A percentile compares a stretch with the other conserved stretches of the same genome.
Conservation (phyloP, 139 green algal species). For the Chlamydomonas eustigma region DNA sequence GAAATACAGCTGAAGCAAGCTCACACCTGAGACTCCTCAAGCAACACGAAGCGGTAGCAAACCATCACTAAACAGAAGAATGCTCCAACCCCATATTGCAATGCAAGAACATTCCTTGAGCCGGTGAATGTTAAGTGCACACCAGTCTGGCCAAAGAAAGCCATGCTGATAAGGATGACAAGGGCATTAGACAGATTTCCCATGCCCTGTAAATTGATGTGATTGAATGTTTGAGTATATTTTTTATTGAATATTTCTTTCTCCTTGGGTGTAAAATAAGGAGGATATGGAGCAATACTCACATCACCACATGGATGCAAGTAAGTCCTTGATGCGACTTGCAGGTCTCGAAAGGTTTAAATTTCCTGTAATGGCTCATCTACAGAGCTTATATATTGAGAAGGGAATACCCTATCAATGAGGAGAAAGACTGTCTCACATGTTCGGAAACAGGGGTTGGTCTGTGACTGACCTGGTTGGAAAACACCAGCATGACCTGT, state of each 20-base stretch:
- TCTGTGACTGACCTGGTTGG: slow-evolving; percentile 49
- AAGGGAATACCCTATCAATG: no score
- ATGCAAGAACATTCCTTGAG: not conserved
- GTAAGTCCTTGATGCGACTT: no score
- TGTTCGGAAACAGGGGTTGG: no score
- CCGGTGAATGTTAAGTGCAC: not conserved
- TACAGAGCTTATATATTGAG: no score
- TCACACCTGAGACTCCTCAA: slow-evolving; percentile 20
- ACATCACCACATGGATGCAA: no score
- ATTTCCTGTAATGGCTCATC: no score
- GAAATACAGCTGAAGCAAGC: no score
- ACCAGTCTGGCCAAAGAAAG: slow-evolving; percentile 29
- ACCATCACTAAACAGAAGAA: slow-evolving; percentile 15
- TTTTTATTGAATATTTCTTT: not conserved
- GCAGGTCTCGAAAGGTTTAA: no score
- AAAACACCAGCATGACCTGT: slow-evolving; percentile 58
- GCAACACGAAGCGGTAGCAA: slow-evolving; percentile 8
- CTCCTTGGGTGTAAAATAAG: no score
- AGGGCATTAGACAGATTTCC: slow-evolving; percentile 46
- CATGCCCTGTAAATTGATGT: slow-evolving; percentile 25
- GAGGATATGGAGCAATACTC: no score
- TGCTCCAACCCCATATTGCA: slow-evolving; percentile 20
- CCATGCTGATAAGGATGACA: slow-evolving; percentile 39
- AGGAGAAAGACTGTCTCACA: no score
- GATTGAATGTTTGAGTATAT: not conserved